Conservation (phyloP, 257 asterid genomes). For the Solanum chiquidenum region DNA sequence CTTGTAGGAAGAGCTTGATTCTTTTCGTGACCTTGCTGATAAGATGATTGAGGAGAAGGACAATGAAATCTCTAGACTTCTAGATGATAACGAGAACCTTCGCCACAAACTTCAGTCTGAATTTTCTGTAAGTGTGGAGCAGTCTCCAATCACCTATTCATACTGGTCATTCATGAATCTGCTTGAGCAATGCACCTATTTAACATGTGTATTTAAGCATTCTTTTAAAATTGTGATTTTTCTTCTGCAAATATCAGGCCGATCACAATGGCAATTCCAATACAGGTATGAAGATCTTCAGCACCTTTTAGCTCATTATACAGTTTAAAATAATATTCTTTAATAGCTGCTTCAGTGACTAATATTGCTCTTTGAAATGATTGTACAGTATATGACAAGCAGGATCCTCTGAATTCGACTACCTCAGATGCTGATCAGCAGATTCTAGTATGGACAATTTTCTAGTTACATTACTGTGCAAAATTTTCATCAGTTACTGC, state of each 20-base stretch:
- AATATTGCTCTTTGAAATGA: slow-evolving; percentile 12
- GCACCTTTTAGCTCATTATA: not conserved
- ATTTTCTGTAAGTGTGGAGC: slow-evolving; percentile 36
- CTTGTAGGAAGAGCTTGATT: slow-evolving; percentile 67
- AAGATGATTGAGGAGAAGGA: slow-evolving; percentile 96
- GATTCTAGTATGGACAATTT: slow-evolving; percentile 57
- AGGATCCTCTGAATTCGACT: slow-evolving; percentile 49
- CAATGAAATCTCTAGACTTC: slow-evolving; percentile 68
- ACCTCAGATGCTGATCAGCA: slow-evolving; percentile 88
- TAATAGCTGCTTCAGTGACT: not conserved
- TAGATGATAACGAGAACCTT: slow-evolving; percentile 67
- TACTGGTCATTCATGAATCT: not conserved
- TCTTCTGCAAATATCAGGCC: slow-evolving; percentile 36
- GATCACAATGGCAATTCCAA: slow-evolving; percentile 28
- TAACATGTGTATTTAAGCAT: not conserved
- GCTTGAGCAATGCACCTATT: not conserved
- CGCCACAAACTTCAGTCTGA: slow-evolving; percentile 58
- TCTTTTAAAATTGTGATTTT: not conserved
- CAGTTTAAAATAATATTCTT: not conserved
- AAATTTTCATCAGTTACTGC: not conserved
- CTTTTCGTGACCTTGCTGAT: slow-evolving; percentile 95
- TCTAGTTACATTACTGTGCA: slow-evolving; percentile 1
- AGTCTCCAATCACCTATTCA: not conserved
- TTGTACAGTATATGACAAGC: slow-evolving; percentile 50
- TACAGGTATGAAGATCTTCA: slow-evolving; percentile 39